phyloP scores from a whole-genome alignment of 768 basidiomycete genomes.

The Sporobolomyces roseus region DNA sequence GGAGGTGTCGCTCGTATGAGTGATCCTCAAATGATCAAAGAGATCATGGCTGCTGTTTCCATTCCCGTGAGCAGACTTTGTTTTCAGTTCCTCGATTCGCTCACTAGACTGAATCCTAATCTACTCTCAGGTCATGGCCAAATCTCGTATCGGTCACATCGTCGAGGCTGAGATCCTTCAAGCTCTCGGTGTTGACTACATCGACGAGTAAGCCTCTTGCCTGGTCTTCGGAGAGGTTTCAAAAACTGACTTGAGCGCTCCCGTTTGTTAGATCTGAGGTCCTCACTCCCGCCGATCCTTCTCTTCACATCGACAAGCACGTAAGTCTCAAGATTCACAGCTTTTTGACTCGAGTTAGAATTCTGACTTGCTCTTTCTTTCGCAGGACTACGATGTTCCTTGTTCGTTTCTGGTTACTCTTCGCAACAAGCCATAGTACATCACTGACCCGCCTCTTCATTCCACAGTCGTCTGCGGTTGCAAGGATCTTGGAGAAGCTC shows the following conservation, averaged over 20 bases:
- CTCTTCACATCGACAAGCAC: constrained; percentile 65
- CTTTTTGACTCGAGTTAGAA: not conserved
- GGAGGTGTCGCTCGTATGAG: constrained; percentile 93
- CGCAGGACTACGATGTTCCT: constrained; percentile 70
- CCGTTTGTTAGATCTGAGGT: constrained; percentile 55
- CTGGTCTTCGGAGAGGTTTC: not conserved
- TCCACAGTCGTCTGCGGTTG: constrained; percentile 77
- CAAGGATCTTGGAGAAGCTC: constrained; percentile 88
- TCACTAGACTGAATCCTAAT: not conserved
- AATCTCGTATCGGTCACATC: constrained; percentile 82
- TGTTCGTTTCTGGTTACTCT: constrained; percentile 3
- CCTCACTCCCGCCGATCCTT: constrained; percentile 87
- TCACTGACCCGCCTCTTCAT: not conserved
- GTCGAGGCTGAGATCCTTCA: constrained; percentile 89
- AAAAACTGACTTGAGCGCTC: not conserved
- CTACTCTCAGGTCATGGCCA: constrained; percentile 62
- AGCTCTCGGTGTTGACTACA: constrained; percentile 90
- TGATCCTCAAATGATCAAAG: constrained; percentile 85
- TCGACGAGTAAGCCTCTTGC: constrained; percentile 71
- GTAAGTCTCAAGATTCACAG: not conserved
- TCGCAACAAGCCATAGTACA: not conserved
- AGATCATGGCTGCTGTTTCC: constrained; percentile 88
- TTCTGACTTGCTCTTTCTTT: not conserved
- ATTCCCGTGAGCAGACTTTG: constrained; percentile 56
- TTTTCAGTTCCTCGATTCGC: too few relatives aligned